phyloP scores from a whole-genome alignment of 2,329 filamentous ascomycete species.

The Arachnomyces sp. region DNA sequence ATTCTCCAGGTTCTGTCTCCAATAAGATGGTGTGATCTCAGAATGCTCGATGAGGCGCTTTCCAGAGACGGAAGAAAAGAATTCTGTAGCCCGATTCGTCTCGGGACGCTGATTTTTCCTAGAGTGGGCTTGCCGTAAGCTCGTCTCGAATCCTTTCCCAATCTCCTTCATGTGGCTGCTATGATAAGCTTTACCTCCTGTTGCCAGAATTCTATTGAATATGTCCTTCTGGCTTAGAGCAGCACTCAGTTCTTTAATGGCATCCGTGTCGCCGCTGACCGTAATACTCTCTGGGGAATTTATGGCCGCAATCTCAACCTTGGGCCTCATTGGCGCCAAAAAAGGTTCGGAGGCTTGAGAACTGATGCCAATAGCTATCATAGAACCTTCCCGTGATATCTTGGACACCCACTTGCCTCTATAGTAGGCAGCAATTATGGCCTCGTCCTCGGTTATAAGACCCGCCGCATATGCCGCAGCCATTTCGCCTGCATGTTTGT shows the following conservation, averaged over 20 bases:
- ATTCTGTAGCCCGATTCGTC: slow-evolving; percentile 6
- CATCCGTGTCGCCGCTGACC: slow-evolving; percentile 2
- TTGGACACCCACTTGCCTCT: slow-evolving; percentile 13
- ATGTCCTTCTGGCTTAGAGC: slow-evolving; percentile 5
- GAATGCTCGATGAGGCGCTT: neutral
- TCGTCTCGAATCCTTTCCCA: slow-evolving; percentile 16
- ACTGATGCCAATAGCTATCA: slow-evolving; percentile 7
- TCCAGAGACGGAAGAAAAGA: neutral
- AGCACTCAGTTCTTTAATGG: neutral
- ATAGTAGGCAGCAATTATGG: slow-evolving; percentile 42
- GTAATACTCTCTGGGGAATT: slow-evolving; percentile 5
- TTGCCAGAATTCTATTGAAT: neutral
- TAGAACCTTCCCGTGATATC: slow-evolving; percentile 3
- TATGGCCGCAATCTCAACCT: slow-evolving; percentile 1
- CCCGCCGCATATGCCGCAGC: slow-evolving; percentile 14
- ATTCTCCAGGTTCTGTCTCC: neutral
- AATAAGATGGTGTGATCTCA: neutral
- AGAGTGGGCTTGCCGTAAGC: slow-evolving; percentile 9
- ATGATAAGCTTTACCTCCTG: neutral
- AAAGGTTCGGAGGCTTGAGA: slow-evolving; percentile 4
- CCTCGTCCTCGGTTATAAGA: slow-evolving; percentile 19
- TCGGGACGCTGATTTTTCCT: slow-evolving; percentile 21
- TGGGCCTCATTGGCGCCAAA: slow-evolving; percentile 10
- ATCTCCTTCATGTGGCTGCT: slow-evolving; percentile 1
- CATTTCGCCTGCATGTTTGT: slow-evolving; percentile 26